These are phyloP conservation scores for Blastobotrys malaysiensis DNA, from an alignment of 1,139 yeast genomes.

Conservation along the genomic window DNA sequence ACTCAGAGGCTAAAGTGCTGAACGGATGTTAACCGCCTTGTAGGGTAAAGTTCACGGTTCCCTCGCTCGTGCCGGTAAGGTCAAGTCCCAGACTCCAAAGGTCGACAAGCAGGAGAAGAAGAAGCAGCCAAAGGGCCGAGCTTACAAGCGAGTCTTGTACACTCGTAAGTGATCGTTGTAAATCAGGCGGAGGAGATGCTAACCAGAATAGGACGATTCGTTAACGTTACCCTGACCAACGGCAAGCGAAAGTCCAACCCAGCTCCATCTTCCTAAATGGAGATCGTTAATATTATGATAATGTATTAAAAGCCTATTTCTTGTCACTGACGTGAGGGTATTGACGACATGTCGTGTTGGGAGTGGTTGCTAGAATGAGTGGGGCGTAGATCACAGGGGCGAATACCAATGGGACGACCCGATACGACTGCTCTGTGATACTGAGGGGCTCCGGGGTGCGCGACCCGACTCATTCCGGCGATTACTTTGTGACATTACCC, in stretches of 20 bases:
- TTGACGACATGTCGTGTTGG: no score
- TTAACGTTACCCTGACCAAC: slow-evolving; percentile 95
- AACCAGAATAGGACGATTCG: slow-evolving; percentile 57
- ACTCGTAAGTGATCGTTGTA: slow-evolving; percentile 53
- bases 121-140: slow-evolving; percentile 83
- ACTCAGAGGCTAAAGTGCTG: neutral
- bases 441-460: no score
- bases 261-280: slow-evolving; percentile 51
- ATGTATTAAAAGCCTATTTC: neutral
- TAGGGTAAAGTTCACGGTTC: slow-evolving; percentile 99
- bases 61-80: slow-evolving; percentile 99
- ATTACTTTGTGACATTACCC: no score
- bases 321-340: no score
- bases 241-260: slow-evolving; percentile 99
- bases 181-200: slow-evolving; percentile 1
- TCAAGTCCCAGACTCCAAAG: slow-evolving; percentile 97
- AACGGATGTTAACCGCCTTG: neutral
- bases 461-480: no score
- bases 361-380: no score
- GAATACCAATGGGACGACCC: no score
- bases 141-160: slow-evolving; percentile 97
- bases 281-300: neutral
- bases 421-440: no score
- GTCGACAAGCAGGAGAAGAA: slow-evolving; percentile 83
- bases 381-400: no score